These are phyloP conservation scores for Curvularia lunata DNA, from an alignment of 2,329 filamentous ascomycete genomes.

Conservation along the genomic window DNA sequence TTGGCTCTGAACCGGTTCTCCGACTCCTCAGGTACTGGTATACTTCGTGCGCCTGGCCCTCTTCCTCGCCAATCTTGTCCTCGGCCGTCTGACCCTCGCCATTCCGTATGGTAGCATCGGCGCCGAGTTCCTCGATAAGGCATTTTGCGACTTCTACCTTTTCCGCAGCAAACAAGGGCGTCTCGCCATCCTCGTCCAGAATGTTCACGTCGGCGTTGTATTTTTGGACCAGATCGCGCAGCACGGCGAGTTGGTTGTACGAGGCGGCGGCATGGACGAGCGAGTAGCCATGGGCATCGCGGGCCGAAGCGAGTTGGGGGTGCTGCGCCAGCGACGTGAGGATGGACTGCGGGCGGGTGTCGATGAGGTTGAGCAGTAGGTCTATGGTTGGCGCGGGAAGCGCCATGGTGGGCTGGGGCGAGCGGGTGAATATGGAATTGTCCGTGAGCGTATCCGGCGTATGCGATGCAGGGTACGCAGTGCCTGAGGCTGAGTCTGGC, in stretches of 20 bases:
- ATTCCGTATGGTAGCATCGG: conserved; percentile 70
- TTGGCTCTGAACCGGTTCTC: conserved; percentile 36
- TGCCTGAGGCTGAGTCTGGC: not conserved
- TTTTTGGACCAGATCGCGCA: conserved; percentile 75
- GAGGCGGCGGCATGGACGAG: conserved; percentile 91
- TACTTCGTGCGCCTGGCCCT: conserved; percentile 79
- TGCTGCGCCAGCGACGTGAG: conserved; percentile 75
- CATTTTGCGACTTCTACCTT: conserved; percentile 76
- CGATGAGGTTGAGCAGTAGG: conserved; percentile 65
- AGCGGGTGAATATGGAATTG: not conserved
- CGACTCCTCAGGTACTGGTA: conserved; percentile 68
- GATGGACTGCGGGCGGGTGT: conserved; percentile 78
- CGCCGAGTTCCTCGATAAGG: conserved; percentile 81
- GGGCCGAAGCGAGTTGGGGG: conserved; percentile 75
- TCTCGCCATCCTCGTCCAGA: conserved; percentile 89
- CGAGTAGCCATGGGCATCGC: conserved; percentile 94
- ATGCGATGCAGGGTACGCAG: not conserved
- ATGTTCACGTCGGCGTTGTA: conserved; percentile 81
- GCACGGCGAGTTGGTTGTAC: conserved; percentile 83
- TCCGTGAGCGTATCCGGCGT: not conserved
- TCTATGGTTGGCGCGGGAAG: conserved; percentile 53
- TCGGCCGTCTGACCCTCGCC: conserved; percentile 78
- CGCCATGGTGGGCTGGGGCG: conserved; percentile 28
- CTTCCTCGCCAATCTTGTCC: conserved; percentile 76
- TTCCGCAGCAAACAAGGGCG: conserved; percentile 92